Evolutionary conservation across 768 basidiomycete genomes (phyloP).

Genomic region (Termitomyces sp.): DNA sequence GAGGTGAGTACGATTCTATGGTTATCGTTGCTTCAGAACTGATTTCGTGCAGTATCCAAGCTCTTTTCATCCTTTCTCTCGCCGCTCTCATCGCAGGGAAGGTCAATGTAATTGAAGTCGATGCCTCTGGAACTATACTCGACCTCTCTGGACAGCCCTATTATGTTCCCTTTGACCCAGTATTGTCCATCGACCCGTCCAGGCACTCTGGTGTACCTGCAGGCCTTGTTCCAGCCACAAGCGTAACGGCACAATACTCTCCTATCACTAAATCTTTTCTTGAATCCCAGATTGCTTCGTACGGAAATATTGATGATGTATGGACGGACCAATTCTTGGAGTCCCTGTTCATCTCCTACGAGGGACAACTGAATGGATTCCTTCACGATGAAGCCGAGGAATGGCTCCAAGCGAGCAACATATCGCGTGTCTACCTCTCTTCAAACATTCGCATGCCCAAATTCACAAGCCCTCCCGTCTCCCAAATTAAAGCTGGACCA

Average conservation of each 20-base stretch:
- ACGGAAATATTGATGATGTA: conserved; percentile 27
- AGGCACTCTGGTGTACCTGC: neutral
- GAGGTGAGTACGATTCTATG: neutral
- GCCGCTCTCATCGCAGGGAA: conserved; percentile 4
- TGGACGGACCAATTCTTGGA: conserved; percentile 27
- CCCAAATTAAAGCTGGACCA: conserved; percentile 14
- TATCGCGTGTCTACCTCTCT: conserved; percentile 21
- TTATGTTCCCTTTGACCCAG: conserved; percentile 15
- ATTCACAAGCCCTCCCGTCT: conserved; percentile 12
- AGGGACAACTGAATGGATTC: conserved; percentile 18
- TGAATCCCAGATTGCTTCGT: conserved; percentile 20
- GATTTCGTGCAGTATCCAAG: conserved; percentile 1
- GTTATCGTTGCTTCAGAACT: neutral
- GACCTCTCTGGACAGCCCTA: conserved; percentile 16
- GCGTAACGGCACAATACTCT: conserved; percentile 20
- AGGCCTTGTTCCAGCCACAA: conserved; percentile 20
- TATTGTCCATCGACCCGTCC: conserved; percentile 10
- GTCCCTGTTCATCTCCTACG: conserved; percentile 25
- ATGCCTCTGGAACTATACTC: conserved; percentile 11
- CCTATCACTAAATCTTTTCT: conserved; percentile 24
- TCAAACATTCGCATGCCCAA: conserved; percentile 14
- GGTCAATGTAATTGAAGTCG: conserved; percentile 5
- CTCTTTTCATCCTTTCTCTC: conserved; percentile 3
- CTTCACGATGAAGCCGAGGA: conserved; percentile 22
- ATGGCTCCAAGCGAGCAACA: conserved; percentile 22